A percentile compares a stretch with the other conserved stretches of the same genome.
Conservation (phyloP, 2,329 filamentous ascomycete genomes). For the Ceratocystis ficicola region DNA sequence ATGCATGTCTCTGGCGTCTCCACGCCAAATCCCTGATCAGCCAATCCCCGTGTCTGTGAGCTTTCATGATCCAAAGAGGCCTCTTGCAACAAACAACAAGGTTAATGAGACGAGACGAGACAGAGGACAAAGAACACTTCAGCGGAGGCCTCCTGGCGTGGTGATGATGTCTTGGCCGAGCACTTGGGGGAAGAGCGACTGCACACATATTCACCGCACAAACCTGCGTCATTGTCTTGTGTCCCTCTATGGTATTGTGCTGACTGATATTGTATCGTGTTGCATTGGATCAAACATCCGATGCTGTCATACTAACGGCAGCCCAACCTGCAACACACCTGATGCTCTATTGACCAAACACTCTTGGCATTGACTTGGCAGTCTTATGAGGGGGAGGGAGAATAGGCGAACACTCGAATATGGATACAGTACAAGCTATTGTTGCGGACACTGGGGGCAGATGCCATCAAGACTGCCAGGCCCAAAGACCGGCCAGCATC, state of each 20-base stretch:
- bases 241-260: background rate
- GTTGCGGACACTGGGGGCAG: background rate
- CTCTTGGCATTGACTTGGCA: background rate
- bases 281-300: background rate
- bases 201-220: background rate
- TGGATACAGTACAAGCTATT: background rate
- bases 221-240: background rate
- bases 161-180: conserved; percentile 23
- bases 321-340: background rate
- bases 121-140: background rate
- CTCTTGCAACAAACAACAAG: background rate
- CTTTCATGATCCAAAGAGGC: conserved; percentile 2
- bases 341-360: background rate
- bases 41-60: background rate
- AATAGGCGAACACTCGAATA: too few relatives aligned
- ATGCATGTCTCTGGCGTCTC: background rate
- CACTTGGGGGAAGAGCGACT: background rate
- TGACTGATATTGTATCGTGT: background rate
- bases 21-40: background rate
- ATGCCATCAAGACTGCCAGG: background rate
- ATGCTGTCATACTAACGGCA: background rate
- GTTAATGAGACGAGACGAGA: background rate
- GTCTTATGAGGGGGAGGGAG: background rate
- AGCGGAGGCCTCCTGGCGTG: conserved; percentile 25
- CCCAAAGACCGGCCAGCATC: background rate